A percentile compares a stretch with the other conserved stretches of the same genome.
phyloP scores from a whole-genome alignment of 176 grass and related monocot genomes.

The Oropetium thomaeum region DNA sequence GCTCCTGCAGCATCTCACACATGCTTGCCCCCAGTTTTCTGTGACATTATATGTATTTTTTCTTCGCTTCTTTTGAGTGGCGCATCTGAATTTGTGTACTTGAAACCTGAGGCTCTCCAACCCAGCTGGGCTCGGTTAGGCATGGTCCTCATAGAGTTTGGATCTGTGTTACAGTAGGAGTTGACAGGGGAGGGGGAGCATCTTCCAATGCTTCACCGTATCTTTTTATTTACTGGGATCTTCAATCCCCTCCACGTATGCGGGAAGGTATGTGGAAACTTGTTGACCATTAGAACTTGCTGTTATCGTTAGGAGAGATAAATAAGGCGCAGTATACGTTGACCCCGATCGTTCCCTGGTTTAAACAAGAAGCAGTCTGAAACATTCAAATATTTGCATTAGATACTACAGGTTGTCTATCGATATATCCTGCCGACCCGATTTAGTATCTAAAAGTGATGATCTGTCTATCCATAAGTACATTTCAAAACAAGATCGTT shows the following conservation, averaged over 20 bases:
- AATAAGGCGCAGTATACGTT: not conserved
- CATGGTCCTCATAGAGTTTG: constrained; percentile 18
- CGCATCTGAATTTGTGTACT: constrained; percentile 46
- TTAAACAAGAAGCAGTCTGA: not conserved
- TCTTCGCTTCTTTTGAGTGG: constrained; percentile 1
- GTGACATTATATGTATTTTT: not conserved
- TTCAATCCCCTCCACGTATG: not conserved
- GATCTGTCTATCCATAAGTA: no score
- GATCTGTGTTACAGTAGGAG: constrained; percentile 34
- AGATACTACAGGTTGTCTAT: no score
- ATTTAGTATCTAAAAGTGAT: no score
- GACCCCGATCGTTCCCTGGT: not conserved
- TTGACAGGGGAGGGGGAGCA: constrained; percentile 16
- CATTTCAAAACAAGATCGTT: no score
- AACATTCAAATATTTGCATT: not conserved
- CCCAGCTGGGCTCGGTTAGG: constrained; percentile 34
- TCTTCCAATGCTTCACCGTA: constrained; percentile 28
- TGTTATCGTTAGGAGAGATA: not conserved
- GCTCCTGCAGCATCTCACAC: constrained; percentile 30
- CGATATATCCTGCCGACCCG: no score
- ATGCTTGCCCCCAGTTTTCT: constrained; percentile 34
- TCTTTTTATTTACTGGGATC: constrained; percentile 14
- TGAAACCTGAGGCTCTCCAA: constrained; percentile 46
- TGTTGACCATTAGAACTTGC: constrained; percentile 13
- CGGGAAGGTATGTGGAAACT: constrained; percentile 8